Conservation (phyloP, 1,284 basidiomycete species). For the Fomitopsis palustris region DNA sequence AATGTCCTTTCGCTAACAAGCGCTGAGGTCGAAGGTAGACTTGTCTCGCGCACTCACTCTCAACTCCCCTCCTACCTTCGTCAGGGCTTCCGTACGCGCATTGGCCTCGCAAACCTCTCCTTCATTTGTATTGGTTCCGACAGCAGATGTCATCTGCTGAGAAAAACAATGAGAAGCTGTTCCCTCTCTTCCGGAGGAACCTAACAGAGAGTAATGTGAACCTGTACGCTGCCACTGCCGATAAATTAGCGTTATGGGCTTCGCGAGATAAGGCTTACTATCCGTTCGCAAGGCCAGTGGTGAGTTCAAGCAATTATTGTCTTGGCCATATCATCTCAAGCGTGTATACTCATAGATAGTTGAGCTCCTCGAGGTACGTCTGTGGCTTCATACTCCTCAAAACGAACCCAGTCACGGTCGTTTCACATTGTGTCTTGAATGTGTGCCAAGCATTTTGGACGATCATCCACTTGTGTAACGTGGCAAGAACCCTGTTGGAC, state of each 20-base stretch:
- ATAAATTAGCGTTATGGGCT: slow-evolving; percentile 17
- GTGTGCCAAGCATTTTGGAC: too few relatives aligned
- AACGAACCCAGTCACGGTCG: too few relatives aligned
- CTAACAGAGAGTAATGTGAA: slow-evolving; percentile 9
- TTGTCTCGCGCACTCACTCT: too few relatives aligned
- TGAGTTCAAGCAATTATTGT: neutral
- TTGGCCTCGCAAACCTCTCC: too few relatives aligned
- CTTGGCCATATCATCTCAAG: neutral
- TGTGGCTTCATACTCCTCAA: neutral
- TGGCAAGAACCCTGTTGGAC: too few relatives aligned
- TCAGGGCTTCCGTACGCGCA: too few relatives aligned
- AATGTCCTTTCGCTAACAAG: too few relatives aligned
- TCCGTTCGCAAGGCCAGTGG: slow-evolving; percentile 15
- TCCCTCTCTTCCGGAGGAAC: slow-evolving; percentile 15
- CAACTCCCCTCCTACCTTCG: too few relatives aligned
- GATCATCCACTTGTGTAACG: too few relatives aligned
- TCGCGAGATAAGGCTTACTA: slow-evolving; percentile 20
- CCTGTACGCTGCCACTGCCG: slow-evolving; percentile 13
- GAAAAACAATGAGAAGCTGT: slow-evolving; percentile 19
- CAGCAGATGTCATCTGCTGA: slow-evolving; percentile 9
- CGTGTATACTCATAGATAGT: slow-evolving; percentile 12
- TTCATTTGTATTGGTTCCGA: too few relatives aligned
- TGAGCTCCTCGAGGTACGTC: slow-evolving; percentile 18
- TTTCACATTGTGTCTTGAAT: too few relatives aligned
- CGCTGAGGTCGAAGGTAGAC: too few relatives aligned